Percentiles rank a stretch among this genome's conserved stretches.
phyloP scores from a whole-genome alignment of 2,329 filamentous ascomycete species.

The Trichoderma hamatum region DNA sequence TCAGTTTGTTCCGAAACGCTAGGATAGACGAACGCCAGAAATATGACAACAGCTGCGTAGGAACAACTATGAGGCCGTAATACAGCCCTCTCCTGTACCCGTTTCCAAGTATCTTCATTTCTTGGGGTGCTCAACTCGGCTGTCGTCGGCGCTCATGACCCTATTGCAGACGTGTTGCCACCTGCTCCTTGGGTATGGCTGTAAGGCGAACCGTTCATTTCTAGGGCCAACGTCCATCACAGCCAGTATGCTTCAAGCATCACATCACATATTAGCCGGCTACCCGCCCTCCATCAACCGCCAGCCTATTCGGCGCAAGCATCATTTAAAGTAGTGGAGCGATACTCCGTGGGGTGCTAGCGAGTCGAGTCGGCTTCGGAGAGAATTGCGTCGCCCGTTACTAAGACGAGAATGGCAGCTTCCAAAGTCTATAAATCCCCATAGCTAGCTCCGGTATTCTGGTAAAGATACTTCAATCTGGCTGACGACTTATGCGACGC shows the following conservation, averaged over 20 bases:
- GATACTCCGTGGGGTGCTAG: not conserved
- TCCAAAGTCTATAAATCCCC: not conserved
- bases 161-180: not conserved
- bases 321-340: not conserved
- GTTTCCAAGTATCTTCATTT: not conserved
- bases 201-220: not conserved
- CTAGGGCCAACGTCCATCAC: not conserved
- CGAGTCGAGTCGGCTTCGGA: not conserved
- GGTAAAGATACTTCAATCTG: not conserved
- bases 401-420: not conserved
- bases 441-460: not conserved
- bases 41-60: not conserved
- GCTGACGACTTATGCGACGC: not conserved
- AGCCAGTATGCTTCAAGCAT: not conserved
- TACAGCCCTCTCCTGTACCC: not conserved
- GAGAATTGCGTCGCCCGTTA: not conserved
- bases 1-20: not conserved
- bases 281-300: not conserved
- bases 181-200: not conserved
- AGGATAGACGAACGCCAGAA: not conserved
- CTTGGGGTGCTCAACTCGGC: not conserved
- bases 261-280: not conserved
- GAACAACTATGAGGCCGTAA: not conserved
- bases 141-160: not conserved
- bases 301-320: not conserved